Evolutionary conservation across 805 yeast species (phyloP), one percentile per base, ranked within the genome.

Genomic region (Saccharomycopsis fermentans): DNA sequence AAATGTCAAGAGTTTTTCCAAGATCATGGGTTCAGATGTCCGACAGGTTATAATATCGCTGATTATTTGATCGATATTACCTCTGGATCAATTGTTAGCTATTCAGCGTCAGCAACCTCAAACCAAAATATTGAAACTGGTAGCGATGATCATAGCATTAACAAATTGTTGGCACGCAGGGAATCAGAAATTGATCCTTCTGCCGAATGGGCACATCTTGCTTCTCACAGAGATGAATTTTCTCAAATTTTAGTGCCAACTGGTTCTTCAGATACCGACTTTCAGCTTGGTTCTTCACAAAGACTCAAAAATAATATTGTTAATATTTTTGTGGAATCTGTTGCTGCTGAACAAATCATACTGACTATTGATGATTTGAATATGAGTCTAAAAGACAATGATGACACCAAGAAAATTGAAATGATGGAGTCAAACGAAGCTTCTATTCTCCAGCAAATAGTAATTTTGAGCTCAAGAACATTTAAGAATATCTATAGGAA

Each of bases 11-110:
- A 86, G 58, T 90, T 86, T 70, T 88, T 94, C 69, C 76, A 81
- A 8, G 78, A 76, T 36, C 79, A 82, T 65, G 97, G 97, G 0
- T 89, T 82, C 70, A 72, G 75, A 55, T 90, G 97, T 71, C 99
- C 99, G 1, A 69, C 78, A 14, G 96, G 96, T 40, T 92, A 88
- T 69, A 94, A 94, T 67, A 81, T 94, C 66, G 99, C 98, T 1
- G 99, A 94, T 69, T 94, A 83, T 67, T 74, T 92, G 69, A 87
- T 94, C 62, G 99, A 94, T 68, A 81, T 94, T 40, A 91, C 97
- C 0, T 89, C 90, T 69, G 85, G 82, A 50, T 73, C 76, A 3
- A 56, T 56, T 67, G 55, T 61, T 62, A 39, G 52, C 35, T 40
- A 59, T 19, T 56, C 9, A 32, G 3, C 48, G 6, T 50, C 63